Base-by-base conservation (phyloP, 2,329 filamentous ascomycete species). In the Dothidotthia symphoricarpi region DNA sequence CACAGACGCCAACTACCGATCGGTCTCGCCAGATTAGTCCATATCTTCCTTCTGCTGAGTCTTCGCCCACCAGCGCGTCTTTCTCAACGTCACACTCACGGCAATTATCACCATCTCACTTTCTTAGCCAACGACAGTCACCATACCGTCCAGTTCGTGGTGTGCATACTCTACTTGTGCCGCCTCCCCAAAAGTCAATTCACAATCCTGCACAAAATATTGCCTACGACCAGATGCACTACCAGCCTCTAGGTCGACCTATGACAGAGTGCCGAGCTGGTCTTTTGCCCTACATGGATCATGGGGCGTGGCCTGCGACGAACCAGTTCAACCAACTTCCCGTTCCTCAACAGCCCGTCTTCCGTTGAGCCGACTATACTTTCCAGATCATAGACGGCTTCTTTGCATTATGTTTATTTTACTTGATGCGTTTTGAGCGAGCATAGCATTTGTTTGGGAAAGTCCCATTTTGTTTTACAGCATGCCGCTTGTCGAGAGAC, bases 61-160 rank as follows among this genome's bases (percentile, higher is more conserved):
- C 75, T 0, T 91, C 87, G 1, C 89, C 88, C 1, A 81, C 85
- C n/a, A 77, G 76, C n/a, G 79, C 82, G 12, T 75, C 79, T 15
- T 85, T 78, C 36, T 72, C 72, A 9, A 70, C 76, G 9, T 77
- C 81, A 35, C 80, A 82, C 7, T 83, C 85, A 5, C 80, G 81
- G 29, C 84, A 86, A 22, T 78, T 93, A 48, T 97, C 93, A 22
- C 91, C 91, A 1, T 90, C 86, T 9, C 81, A 88, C 57, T 94
- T 94, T 67, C 75, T 96, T 25, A 85, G 87, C 58, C 88, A 95
- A 63, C 81, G 93, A 39, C 83, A 86, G 47, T 97, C 91, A 38
- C 93, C 93, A 3, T 97, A 97, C 68, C 86, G 88, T 48, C 91
- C 91, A 1, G 85, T 96, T 26, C 85, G 90, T 36, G 80, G 88